Evolutionary conservation across 768 basidiomycete genomes (phyloP).

Genomic region (Leccinum disarticulatum): DNA sequence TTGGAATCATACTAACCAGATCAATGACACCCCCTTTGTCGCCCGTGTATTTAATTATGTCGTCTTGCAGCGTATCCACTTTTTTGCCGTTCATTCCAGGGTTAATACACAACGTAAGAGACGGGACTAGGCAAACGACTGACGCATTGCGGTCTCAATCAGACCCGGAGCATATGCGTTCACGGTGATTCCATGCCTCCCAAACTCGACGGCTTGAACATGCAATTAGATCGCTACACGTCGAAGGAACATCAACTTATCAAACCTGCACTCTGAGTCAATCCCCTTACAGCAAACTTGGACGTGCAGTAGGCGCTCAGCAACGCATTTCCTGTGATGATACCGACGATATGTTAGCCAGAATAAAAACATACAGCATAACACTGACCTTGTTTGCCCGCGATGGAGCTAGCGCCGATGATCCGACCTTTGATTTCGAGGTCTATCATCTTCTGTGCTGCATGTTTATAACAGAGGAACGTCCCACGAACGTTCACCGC

Average conservation of each 20-base stretch:
- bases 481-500: slow-evolving; percentile 41
- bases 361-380: background rate
- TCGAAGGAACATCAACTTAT: background rate
- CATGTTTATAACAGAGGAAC: slow-evolving; percentile 43
- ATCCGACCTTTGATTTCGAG: slow-evolving; percentile 44
- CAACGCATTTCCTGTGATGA: slow-evolving; percentile 29
- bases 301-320: slow-evolving; percentile 35
- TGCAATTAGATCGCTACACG: background rate
- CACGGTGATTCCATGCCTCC: slow-evolving; percentile 32
- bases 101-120: background rate
- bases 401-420: slow-evolving; percentile 39
- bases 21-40: slow-evolving; percentile 14
- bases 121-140: background rate
- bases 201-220: slow-evolving; percentile 33
- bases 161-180: slow-evolving; percentile 37
- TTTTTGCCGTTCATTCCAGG: background rate
- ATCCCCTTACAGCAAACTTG: slow-evolving; percentile 44
- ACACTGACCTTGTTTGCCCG: slow-evolving; percentile 31
- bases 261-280: slow-evolving; percentile 38
- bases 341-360: background rate
- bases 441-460: slow-evolving; percentile 44
- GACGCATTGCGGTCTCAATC: slow-evolving; percentile 31
- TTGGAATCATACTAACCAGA: slow-evolving; percentile 17
- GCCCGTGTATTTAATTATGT: slow-evolving; percentile 12
- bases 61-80: slow-evolving; percentile 15